Percentiles rank a stretch among this genome's conserved stretches.
phyloP scores from a whole-genome alignment of 2,329 filamentous ascomycete species.

The Calonectria pteridis region DNA sequence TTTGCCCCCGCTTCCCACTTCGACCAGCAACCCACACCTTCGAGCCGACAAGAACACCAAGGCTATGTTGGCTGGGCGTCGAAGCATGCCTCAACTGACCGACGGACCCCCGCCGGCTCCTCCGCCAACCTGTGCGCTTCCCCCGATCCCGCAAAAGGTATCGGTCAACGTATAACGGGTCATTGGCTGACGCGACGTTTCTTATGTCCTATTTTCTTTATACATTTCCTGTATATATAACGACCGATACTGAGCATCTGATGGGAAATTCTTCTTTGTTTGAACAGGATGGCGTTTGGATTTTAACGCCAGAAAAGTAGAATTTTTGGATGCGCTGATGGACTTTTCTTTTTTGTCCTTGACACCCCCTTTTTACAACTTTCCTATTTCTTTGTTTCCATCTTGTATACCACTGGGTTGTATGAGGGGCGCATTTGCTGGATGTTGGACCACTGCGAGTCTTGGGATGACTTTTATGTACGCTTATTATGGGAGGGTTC shows the following conservation, averaged over 20 bases:
- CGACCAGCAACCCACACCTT: conserved; percentile 38
- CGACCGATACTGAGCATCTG: conserved; percentile 33
- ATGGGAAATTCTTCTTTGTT: conserved; percentile 30
- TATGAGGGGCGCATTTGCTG: conserved; percentile 29
- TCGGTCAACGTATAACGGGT: conserved; percentile 35
- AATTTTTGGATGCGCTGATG: conserved; percentile 16
- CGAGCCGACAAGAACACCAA: conserved; percentile 39
- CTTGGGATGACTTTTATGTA: conserved; percentile 41
- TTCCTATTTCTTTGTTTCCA: conserved; percentile 24
- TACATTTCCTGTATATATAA: conserved; percentile 22
- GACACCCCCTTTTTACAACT: neutral
- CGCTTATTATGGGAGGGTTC: conserved; percentile 29
- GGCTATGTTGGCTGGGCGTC: conserved; percentile 49
- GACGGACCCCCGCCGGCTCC: conserved; percentile 66
- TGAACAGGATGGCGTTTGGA: conserved; percentile 27
- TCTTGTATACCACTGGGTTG: conserved; percentile 35
- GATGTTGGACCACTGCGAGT: conserved; percentile 33
- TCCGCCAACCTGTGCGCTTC: conserved; percentile 67
- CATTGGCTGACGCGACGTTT: conserved; percentile 13
- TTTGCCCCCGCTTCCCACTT: conserved; percentile 48
- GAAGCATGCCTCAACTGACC: conserved; percentile 64
- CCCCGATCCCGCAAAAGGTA: conserved; percentile 59
- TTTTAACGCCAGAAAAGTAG: conserved; percentile 30
- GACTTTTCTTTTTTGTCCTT: neutral
- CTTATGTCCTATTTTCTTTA: conserved; percentile 19